Base-by-base conservation (phyloP, 495 filamentous ascomycete genomes). In the Trichoderma gamsii region DNA sequence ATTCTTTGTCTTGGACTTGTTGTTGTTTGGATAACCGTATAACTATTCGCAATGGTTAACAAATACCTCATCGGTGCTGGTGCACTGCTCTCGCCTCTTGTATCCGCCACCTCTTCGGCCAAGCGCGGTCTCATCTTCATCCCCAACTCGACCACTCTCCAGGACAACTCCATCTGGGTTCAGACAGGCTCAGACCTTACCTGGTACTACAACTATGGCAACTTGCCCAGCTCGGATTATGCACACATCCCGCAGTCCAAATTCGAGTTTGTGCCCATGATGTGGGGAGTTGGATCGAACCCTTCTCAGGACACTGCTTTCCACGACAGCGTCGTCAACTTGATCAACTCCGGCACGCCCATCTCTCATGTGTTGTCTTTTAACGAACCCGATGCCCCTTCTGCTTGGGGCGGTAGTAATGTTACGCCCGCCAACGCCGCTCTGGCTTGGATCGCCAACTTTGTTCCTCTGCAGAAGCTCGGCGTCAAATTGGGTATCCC, bases 141-240 rank as follows among this genome's bases (percentile, higher is more conserved):
- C 27, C 81, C 87, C 5, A 82, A 81, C 41, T 27, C 72, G 1
- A 72, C 79, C 2, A 76, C 79, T 67, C 83, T 82, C 4, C 64
- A 73, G 1, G 89, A 92, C 74, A 84, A 89, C 76, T 69, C 76
- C 16, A 82, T 88, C 67, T 91, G 89, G 88, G 75, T 79, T 43
- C 70, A 75, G 16, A 65, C 78, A 8, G 75, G 73, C 38, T 84
- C 83, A 9, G 83, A 85, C 65, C 73, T 93, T 70, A 91, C 87
- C 2, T 93, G 90, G 90, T 93, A 93, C 79, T 93, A 93, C 83
- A 92, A 91, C 78, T 93, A 92, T 77, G 70, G 71, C 18, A 71
- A 80, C 59, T 72, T 73, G 3, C 88, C 88, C 32, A 84, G 87
- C 12, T 51, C 80, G 0, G 75, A 75, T 32, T 86, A 82, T 76